These are phyloP conservation scores for Cordyceps javanica DNA, from an alignment of 2,329 filamentous ascomycete species.

Conservation along the genomic window DNA sequence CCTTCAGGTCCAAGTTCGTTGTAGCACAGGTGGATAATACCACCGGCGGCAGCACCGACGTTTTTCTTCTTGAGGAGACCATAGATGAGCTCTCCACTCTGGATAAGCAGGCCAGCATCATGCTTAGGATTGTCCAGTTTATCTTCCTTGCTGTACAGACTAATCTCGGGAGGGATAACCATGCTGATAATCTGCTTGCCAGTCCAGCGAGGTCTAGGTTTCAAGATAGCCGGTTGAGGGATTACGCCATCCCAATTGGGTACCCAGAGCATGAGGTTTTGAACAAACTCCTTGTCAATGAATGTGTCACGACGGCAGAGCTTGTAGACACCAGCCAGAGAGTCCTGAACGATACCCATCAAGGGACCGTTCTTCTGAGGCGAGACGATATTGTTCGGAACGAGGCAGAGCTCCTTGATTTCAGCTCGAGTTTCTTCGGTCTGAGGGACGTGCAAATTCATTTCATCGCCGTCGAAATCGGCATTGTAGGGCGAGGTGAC, in stretches of 20 bases:
- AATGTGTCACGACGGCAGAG: slow-evolving; percentile 90
- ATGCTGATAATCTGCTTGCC: slow-evolving; percentile 97
- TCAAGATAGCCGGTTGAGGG: slow-evolving; percentile 86
- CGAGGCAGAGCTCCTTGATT: slow-evolving; percentile 88
- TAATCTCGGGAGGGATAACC: slow-evolving; percentile 82
- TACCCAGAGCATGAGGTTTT: slow-evolving; percentile 97
- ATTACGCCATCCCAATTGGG: slow-evolving; percentile 96
- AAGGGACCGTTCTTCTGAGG: slow-evolving; percentile 93
- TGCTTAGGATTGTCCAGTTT: slow-evolving; percentile 56
- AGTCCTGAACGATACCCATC: slow-evolving; percentile 99
- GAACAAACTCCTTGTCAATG: slow-evolving; percentile 81
- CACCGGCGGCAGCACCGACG: slow-evolving; percentile 81
- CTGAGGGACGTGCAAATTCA: slow-evolving; percentile 99
- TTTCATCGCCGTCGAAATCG: slow-evolving; percentile 99
- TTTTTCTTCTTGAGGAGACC: slow-evolving; percentile 91
- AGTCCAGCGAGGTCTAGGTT: slow-evolving; percentile 89
- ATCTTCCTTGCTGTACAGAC: slow-evolving; percentile 62
- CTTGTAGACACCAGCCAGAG: slow-evolving; percentile 93
- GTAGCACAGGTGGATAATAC: slow-evolving; percentile 92
- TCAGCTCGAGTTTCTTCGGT: slow-evolving; percentile 95
- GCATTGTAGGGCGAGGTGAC: slow-evolving; percentile 99
- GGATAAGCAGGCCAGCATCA: slow-evolving; percentile 76
- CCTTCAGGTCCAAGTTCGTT: slow-evolving; percentile 85
- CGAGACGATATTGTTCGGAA: slow-evolving; percentile 97
- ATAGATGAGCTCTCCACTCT: slow-evolving; percentile 83